A percentile compares a stretch with the other conserved stretches of the same genome.
Conservation (phyloP, 106 monocot species). For the Alisma plantagoaquatica region DNA sequence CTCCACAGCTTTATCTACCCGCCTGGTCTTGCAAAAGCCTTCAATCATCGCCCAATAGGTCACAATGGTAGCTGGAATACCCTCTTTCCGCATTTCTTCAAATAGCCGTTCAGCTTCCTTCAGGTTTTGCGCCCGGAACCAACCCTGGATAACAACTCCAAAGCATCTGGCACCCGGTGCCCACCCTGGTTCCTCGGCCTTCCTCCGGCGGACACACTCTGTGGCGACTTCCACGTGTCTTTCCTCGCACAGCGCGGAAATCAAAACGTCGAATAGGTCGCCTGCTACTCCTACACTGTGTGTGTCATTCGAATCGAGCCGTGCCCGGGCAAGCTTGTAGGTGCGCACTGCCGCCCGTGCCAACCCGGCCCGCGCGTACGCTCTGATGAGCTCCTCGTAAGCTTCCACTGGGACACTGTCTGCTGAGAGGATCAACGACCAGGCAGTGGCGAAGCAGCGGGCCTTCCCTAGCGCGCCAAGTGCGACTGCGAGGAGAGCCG, state of each 20-base stretch:
- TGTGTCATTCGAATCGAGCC: background rate
- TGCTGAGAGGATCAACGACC: conserved; percentile 40
- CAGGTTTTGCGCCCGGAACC: conserved; percentile 45
- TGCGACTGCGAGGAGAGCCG: conserved; percentile 16
- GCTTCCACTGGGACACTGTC: conserved; percentile 15
- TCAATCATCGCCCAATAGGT: conserved; percentile 69
- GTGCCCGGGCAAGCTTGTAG: conserved; percentile 10
- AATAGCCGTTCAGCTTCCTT: conserved; percentile 39
- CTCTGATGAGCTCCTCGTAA: conserved; percentile 44
- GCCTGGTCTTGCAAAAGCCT: conserved; percentile 51
- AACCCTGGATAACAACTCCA: conserved; percentile 71
- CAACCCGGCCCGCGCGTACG: conserved; percentile 43
- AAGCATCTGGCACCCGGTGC: conserved; percentile 32
- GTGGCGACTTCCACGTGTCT: conserved; percentile 38
- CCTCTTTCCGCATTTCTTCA: conserved; percentile 32
- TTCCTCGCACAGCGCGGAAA: conserved; percentile 78
- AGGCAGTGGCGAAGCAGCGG: conserved; percentile 36
- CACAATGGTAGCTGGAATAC: conserved; percentile 45
- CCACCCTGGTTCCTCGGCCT: conserved; percentile 11
- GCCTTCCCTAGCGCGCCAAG: conserved; percentile 25
- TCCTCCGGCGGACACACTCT: conserved; percentile 15
- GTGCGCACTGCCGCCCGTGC: conserved; percentile 48
- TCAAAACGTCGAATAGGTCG: conserved; percentile 33
- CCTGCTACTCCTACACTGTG: too few species aligned
- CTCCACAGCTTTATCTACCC: conserved; percentile 35